Evolutionary conservation across 2,329 filamentous ascomycete genomes (phyloP).

Genomic region (Lecanoromycetidae sp.): DNA sequence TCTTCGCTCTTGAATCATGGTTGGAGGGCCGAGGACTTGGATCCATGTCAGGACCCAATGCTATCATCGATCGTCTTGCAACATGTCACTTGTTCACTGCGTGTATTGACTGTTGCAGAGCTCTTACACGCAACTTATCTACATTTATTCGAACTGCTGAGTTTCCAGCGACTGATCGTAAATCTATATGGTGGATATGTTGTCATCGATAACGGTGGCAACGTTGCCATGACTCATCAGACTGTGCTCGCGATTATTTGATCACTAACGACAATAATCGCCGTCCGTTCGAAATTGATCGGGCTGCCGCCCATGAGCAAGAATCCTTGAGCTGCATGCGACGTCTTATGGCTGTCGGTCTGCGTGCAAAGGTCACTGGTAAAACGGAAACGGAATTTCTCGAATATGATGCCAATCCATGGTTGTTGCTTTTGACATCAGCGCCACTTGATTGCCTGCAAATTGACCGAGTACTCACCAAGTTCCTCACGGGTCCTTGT

Average conservation of each 20-base stretch:
- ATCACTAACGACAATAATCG: background rate
- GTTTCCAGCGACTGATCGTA: constrained; percentile 20
- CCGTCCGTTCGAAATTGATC: constrained; percentile 15
- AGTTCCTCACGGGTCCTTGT: constrained; percentile 18
- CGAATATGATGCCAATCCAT: constrained; percentile 11
- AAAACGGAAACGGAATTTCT: background rate
- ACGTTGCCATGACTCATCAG: constrained; percentile 22
- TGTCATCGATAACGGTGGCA: constrained; percentile 19
- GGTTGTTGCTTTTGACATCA: constrained; percentile 20
- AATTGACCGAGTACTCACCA: constrained; percentile 20
- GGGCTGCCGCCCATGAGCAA: constrained; percentile 13
- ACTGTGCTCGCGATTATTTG: constrained; percentile 23
- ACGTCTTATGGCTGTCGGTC: constrained; percentile 16
- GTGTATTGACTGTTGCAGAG: background rate
- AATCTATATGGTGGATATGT: constrained; percentile 24
- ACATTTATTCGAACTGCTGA: no score
- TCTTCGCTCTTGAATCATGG: no score
- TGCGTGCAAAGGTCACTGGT: constrained; percentile 10
- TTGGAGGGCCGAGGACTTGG: constrained; percentile 12
- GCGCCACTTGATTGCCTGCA: constrained; percentile 16
- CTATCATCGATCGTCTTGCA: no score
- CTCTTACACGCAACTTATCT: constrained; percentile 16
- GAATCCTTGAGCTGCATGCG: constrained; percentile 17
- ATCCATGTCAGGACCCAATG: constrained; percentile 12
- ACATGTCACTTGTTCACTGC: constrained; percentile 5